phyloP scores from a whole-genome alignment of 2,329 filamentous ascomycete species.

The Ceratocystis huliohia region DNA sequence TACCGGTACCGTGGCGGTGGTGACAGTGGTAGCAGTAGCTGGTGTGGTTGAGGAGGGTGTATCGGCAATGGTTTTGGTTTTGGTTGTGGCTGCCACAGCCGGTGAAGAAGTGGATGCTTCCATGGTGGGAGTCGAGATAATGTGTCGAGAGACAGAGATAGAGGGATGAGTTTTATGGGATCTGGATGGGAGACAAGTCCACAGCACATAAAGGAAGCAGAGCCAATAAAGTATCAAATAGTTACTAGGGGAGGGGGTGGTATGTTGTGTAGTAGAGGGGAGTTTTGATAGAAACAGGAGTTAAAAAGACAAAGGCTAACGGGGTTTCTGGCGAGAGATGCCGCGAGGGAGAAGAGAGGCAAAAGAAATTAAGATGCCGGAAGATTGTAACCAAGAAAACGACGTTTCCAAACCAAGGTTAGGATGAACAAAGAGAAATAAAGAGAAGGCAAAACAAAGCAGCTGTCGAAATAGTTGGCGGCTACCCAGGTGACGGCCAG shows the following conservation, averaged over 20 bases:
- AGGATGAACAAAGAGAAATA: not conserved
- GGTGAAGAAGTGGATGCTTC: constrained; percentile 2
- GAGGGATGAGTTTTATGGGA: not conserved
- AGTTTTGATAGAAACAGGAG: not conserved
- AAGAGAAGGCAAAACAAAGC: not conserved
- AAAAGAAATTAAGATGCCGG: not conserved
- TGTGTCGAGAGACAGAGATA: not conserved
- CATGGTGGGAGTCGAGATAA: not conserved
- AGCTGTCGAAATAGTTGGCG: not conserved
- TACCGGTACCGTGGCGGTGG: constrained; percentile 32
- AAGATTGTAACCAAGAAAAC: not conserved
- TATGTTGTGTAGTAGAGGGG: not conserved
- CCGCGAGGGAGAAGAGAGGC: not conserved
- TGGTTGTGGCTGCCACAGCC: not conserved
- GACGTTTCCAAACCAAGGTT: not conserved
- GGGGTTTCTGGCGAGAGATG: not conserved
- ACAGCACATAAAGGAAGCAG: not conserved
- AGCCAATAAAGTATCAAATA: not conserved
- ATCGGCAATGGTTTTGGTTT: constrained; percentile 26
- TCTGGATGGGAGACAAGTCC: not conserved
- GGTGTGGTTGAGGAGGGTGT: not conserved
- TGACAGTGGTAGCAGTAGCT: constrained; percentile 36
- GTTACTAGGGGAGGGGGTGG: not conserved
- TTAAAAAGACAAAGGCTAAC: not conserved
- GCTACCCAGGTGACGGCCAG: constrained; percentile 9